These are phyloP conservation scores for Rhodomyrtus psidioides DNA, from an alignment of 441 rosid species.

Conservation along the genomic window DNA sequence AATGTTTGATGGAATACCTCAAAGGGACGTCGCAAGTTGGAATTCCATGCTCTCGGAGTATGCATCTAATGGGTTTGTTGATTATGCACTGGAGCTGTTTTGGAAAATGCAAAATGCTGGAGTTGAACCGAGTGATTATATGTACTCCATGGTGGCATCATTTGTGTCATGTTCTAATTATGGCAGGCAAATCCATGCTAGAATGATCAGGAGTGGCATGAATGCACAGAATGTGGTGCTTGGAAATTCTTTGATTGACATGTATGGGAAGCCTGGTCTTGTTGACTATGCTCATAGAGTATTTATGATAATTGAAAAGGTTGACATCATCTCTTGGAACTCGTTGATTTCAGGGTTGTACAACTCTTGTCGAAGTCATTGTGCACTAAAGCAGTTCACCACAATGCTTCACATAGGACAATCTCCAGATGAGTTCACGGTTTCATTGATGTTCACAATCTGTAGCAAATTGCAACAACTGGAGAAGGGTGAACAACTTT, in stretches of 20 bases:
- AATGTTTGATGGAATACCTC: slow-evolving; percentile 61
- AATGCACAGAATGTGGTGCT: slow-evolving; percentile 37
- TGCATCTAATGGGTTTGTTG: slow-evolving; percentile 27
- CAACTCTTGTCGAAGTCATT: slow-evolving; percentile 30
- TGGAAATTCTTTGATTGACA: slow-evolving; percentile 60
- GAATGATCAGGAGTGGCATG: slow-evolving; percentile 35
- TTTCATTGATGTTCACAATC: slow-evolving; percentile 28
- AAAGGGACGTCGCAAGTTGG: slow-evolving; percentile 57
- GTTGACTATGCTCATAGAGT: slow-evolving; percentile 36
- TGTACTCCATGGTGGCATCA: slow-evolving; percentile 45
- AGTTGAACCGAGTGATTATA: slow-evolving; percentile 40
- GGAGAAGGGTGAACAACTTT: slow-evolving; percentile 57
- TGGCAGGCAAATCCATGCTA: slow-evolving; percentile 54
- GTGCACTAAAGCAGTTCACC: slow-evolving; percentile 35
- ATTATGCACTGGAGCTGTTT: slow-evolving; percentile 28
- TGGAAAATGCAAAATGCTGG: slow-evolving; percentile 39
- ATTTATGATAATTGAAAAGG: slow-evolving; percentile 38
- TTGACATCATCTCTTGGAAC: slow-evolving; percentile 71
- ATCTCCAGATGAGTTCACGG: slow-evolving; percentile 43
- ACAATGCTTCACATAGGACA: slow-evolving; percentile 38
- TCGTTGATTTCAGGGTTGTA: slow-evolving; percentile 40
- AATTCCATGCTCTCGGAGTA: slow-evolving; percentile 55
- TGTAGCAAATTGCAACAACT: slow-evolving; percentile 44
- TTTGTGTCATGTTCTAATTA: slow-evolving; percentile 25
- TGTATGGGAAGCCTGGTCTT: slow-evolving; percentile 56